Percentiles rank a stretch among this genome's conserved stretches.
Conservation (phyloP, 352 stramenopile genomes). For the Pilasporangium apinafurcum region DNA sequence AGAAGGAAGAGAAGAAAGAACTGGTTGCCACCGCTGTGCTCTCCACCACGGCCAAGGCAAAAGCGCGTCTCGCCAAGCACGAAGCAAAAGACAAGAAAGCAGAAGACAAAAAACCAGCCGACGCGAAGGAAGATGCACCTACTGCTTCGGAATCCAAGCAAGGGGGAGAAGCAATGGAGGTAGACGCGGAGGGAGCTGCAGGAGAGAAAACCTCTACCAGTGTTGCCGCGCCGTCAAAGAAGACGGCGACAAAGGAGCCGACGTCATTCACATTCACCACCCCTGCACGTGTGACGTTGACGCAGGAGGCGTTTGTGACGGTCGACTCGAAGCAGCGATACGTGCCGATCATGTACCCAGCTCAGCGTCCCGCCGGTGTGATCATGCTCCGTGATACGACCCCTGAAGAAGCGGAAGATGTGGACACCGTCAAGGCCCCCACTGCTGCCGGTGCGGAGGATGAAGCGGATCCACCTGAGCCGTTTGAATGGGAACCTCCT, state of each 20-base stretch:
- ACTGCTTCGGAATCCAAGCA: conserved; percentile 46
- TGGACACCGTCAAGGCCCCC: conserved; percentile 91
- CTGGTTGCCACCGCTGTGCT: conserved; percentile 96
- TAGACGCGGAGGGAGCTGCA: conserved; percentile 42
- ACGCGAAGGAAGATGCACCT: conserved; percentile 43
- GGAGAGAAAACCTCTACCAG: no score
- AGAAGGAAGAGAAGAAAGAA: conserved; percentile 99
- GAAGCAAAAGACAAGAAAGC: conserved; percentile 79
- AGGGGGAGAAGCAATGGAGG: conserved; percentile 65
- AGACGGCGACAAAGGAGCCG: conserved; percentile 87
- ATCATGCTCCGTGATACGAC: conserved; percentile 95
- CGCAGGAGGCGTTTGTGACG: conserved; percentile 87
- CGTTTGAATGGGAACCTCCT: conserved; percentile 95
- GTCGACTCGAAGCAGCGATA: conserved; percentile 93
- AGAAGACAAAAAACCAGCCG: conserved; percentile 21
- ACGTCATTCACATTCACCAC: conserved; percentile 91
- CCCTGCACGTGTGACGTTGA: conserved; percentile 90
- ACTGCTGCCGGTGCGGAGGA: conserved; percentile 88
- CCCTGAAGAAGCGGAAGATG: conserved; percentile 90
- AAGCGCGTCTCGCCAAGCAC: conserved; percentile 90
- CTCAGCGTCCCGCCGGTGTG: conserved; percentile 83
- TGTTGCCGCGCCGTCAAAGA: conserved; percentile 23
- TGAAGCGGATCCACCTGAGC: conserved; percentile 92
- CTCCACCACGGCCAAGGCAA: conserved; percentile 96
- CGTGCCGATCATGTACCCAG: conserved; percentile 64